A percentile compares a stretch with the other conserved stretches of the same genome.
These are phyloP conservation scores for Saccharomycopsis selenospora DNA, from an alignment of 805 yeast genomes.

Conservation along the genomic window DNA sequence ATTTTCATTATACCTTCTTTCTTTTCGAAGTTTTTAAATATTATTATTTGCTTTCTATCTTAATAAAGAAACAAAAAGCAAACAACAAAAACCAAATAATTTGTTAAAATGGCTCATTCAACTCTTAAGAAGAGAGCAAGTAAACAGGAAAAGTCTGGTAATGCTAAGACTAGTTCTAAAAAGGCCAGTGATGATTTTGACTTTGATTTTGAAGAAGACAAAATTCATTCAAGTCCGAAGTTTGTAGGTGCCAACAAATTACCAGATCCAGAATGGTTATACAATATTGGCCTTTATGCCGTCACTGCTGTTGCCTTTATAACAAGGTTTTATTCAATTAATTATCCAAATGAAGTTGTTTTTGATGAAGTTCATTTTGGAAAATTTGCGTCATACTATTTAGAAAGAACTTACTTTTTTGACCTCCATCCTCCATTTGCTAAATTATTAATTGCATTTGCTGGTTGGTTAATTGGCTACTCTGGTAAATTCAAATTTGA, in stretches of 20 bases:
- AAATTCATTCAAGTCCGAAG: not conserved
- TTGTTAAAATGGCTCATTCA: not conserved
- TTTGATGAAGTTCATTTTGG: constrained; percentile 89
- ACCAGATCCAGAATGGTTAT: constrained; percentile 31
- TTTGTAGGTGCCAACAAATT: not conserved
- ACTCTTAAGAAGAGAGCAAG: not conserved
- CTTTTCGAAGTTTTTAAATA: too few relatives aligned
- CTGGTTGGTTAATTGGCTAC: constrained; percentile 84
- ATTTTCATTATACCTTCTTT: too few relatives aligned
- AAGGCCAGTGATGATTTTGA: not conserved
- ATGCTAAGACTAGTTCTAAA: not conserved
- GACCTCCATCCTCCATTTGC: constrained; percentile 99
- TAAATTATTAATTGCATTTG: constrained; percentile 81
- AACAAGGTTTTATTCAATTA: constrained; percentile 54
- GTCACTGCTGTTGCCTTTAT: constrained; percentile 64
- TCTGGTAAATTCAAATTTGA: constrained; percentile 91
- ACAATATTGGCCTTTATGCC: constrained; percentile 43
- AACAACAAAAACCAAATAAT: too few relatives aligned
- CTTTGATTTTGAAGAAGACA: not conserved
- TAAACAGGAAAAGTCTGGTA: not conserved
- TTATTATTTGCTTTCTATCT: too few relatives aligned
- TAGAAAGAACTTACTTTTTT: constrained; percentile 60
- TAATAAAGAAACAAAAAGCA: too few relatives aligned
- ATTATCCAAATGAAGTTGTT: constrained; percentile 67
- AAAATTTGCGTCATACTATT: constrained; percentile 21